Conservation (phyloP, 192 early-diverging fungal genomes). For the Umbelopsis isabellina region DNA sequence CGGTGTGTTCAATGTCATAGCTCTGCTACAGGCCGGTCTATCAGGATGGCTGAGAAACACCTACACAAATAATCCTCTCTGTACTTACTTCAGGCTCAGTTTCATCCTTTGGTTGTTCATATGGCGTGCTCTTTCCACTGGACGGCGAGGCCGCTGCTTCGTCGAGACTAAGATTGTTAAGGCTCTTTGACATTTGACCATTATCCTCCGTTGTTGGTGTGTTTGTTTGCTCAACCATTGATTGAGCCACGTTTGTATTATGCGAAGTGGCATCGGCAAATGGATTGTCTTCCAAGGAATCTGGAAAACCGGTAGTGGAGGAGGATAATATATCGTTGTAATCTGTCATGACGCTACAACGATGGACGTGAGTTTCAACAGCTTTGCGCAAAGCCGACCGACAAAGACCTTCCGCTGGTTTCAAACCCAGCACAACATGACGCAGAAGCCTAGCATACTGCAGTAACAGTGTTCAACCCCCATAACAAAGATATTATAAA, state of each 20-base stretch:
- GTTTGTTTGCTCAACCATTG: conserved; percentile 11
- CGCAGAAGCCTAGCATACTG: no score
- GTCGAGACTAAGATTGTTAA: conserved; percentile 16
- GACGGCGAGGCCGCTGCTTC: background rate
- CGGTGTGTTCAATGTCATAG: conserved; percentile 5
- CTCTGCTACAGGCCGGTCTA: background rate
- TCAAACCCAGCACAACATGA: no score
- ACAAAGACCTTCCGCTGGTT: no score
- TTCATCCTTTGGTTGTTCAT: background rate
- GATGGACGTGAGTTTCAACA: conserved; percentile 4
- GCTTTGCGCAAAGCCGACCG: background rate
- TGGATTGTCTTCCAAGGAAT: conserved; percentile 35
- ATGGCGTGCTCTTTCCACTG: background rate
- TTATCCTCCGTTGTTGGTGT: conserved; percentile 1
- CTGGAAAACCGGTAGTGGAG: conserved; percentile 21
- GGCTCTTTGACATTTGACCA: conserved; percentile 16
- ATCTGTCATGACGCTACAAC: conserved; percentile 5
- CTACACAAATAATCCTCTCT: background rate
- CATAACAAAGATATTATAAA: no score
- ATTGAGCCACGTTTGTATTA: background rate
- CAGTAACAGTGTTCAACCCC: no score
- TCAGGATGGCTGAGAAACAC: background rate
- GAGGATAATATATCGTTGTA: conserved; percentile 3
- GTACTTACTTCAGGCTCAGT: background rate
- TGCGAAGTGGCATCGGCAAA: conserved; percentile 33